Percentiles rank a stretch among this genome's conserved stretches.
phyloP scores from a whole-genome alignment of 2,329 filamentous ascomycete species.

The Aspergillus neotritici region DNA sequence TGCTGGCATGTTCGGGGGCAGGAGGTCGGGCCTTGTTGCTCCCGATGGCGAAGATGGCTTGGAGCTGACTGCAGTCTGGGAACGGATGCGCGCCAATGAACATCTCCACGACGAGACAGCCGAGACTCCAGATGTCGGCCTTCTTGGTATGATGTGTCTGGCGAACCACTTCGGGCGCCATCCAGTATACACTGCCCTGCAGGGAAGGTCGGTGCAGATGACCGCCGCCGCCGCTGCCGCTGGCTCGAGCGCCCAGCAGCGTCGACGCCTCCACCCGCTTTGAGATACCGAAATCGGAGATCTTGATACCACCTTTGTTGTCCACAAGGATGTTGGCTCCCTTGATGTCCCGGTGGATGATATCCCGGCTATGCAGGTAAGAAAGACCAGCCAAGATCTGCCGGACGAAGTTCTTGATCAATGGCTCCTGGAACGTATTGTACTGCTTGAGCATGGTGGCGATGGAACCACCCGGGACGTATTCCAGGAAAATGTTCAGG shows the following conservation, averaged over 20 bases:
- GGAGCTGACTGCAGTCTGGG: constrained; percentile 92
- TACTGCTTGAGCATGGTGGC: constrained; percentile 99
- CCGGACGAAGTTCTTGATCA: constrained; percentile 92
- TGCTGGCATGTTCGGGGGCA: constrained; percentile 78
- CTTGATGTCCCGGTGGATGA: constrained; percentile 98
- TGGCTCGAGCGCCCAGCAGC: constrained; percentile 53
- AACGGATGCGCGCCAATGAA: constrained; percentile 96
- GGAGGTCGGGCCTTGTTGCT: constrained; percentile 80
- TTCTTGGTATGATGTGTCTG: constrained; percentile 98
- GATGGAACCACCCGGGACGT: constrained; percentile 93
- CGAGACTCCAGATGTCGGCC: constrained; percentile 97
- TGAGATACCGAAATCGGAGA: constrained; percentile 97
- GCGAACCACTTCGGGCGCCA: constrained; percentile 97
- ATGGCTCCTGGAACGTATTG: constrained; percentile 83
- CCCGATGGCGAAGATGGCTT: constrained; percentile 98
- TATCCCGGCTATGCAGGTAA: constrained; percentile 89
- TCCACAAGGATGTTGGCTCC: constrained; percentile 97
- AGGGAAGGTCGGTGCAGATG: constrained; percentile 62
- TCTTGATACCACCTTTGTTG: constrained; percentile 98
- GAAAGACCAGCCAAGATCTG: constrained; percentile 90
- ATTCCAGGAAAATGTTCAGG: constrained; percentile 99
- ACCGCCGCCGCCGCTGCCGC: constrained; percentile 29
- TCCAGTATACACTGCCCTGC: constrained; percentile 98
- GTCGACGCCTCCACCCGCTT: constrained; percentile 95
- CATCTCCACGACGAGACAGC: constrained; percentile 97